Percentiles rank a stretch among this genome's conserved stretches.
Evolutionary conservation across 805 yeast species (phyloP).

Genomic region (Starmerella floricola): DNA sequence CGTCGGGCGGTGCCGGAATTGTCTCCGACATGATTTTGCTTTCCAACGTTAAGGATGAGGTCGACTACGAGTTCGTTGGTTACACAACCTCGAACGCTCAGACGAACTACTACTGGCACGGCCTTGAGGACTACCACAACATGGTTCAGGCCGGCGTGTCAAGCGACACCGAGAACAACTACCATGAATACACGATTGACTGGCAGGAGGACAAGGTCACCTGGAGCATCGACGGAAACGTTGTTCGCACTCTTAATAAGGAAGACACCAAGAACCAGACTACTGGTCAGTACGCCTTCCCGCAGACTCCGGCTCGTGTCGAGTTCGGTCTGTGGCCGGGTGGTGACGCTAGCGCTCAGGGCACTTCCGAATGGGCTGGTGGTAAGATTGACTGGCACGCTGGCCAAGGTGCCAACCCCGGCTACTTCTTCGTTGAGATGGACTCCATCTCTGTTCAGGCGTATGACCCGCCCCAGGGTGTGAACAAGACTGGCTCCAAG

Average conservation of each 20-base stretch:
- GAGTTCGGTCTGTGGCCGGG: slow-evolving; percentile 53
- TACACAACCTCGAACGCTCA: slow-evolving; percentile 53
- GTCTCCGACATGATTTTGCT: slow-evolving; percentile 69
- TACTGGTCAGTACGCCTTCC: slow-evolving; percentile 56
- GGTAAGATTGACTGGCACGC: slow-evolving; percentile 78
- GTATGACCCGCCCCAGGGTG: slow-evolving; percentile 57
- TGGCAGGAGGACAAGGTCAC: slow-evolving; percentile 62
- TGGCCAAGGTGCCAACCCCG: slow-evolving; percentile 55
- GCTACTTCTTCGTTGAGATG: slow-evolving; percentile 67
- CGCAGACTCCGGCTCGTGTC: slow-evolving; percentile 82
- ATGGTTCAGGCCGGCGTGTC: slow-evolving; percentile 34
- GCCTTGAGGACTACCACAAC: slow-evolving; percentile 55
- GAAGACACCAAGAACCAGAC: slow-evolving; percentile 46
- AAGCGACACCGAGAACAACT: slow-evolving; percentile 48
- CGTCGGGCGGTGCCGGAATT: slow-evolving; percentile 70
- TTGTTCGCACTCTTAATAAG: slow-evolving; percentile 52
- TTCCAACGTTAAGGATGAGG: slow-evolving; percentile 81
- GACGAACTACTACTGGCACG: slow-evolving; percentile 72
- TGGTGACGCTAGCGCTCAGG: slow-evolving; percentile 38
- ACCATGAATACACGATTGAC: slow-evolving; percentile 65
- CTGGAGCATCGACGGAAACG: slow-evolving; percentile 64
- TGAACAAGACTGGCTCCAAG: slow-evolving; percentile 35
- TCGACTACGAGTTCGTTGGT: slow-evolving; percentile 82
- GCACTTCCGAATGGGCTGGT: slow-evolving; percentile 77
- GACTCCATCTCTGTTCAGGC: slow-evolving; percentile 51